A percentile compares a stretch with the other conserved stretches of the same genome.
These are phyloP conservation scores for Pythium rhizo-oryzae DNA, from an alignment of 352 stramenopile species.

Conservation along the genomic window DNA sequence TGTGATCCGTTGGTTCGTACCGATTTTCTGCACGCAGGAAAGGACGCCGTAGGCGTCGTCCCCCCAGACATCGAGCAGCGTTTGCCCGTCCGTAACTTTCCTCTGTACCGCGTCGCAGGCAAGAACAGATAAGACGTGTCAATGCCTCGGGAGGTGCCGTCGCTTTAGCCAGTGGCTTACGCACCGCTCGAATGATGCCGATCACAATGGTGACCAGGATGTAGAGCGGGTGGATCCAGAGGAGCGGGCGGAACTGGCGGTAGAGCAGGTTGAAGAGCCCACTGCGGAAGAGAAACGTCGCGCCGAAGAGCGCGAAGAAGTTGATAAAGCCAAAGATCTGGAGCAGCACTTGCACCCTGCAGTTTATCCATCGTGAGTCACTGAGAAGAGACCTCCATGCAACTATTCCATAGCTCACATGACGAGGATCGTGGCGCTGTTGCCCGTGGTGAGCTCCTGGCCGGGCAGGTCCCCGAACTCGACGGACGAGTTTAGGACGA, in stretches of 20 bases:
- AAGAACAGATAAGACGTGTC: neutral
- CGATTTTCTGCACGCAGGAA: constrained; percentile 60
- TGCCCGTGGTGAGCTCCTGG: constrained; percentile 27
- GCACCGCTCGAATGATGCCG: constrained; percentile 41
- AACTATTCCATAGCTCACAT: constrained; percentile 39
- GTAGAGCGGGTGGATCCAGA: constrained; percentile 54
- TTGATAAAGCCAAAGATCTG: constrained; percentile 63
- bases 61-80: constrained; percentile 51
- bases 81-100: constrained; percentile 27
- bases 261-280: constrained; percentile 66
- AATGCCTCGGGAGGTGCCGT: neutral
- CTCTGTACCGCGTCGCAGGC: neutral
- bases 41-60: constrained; percentile 39
- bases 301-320: constrained; percentile 56
- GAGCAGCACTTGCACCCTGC: constrained; percentile 64
- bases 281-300: constrained; percentile 75
- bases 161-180: neutral
- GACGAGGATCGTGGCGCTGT: constrained; percentile 49
- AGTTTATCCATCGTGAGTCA: neutral
- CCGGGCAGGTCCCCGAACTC: constrained; percentile 61
- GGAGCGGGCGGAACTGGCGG: constrained; percentile 47
- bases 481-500: constrained; percentile 60
- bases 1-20: constrained; percentile 22
- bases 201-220: constrained; percentile 54
- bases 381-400: neutral